These are phyloP conservation scores for Alternaria brassicae DNA, from an alignment of 2,329 filamentous ascomycete genomes.

Conservation along the genomic window DNA sequence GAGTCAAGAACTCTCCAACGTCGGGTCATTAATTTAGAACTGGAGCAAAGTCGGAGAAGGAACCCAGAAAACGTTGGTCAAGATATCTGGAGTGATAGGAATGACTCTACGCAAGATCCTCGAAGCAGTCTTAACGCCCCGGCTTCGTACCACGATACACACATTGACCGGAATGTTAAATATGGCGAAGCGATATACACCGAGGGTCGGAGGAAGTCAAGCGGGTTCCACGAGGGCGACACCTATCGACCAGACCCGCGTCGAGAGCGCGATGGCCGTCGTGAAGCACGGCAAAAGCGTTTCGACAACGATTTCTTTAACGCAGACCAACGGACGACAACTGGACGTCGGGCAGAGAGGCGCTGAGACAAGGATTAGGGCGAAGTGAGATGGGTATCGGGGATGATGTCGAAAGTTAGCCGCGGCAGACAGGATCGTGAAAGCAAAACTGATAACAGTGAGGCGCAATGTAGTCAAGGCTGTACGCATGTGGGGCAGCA, in stretches of 20 bases:
- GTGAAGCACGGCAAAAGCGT: neutral
- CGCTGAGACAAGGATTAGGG: neutral
- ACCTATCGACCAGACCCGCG: neutral
- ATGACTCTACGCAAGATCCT: neutral
- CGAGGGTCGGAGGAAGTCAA: neutral
- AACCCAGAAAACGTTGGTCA: neutral
- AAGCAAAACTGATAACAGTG: too few relatives aligned
- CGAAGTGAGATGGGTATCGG: neutral
- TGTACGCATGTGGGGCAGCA: too few relatives aligned
- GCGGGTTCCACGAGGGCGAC: neutral
- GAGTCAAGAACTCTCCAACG: neutral
- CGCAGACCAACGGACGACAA: neutral
- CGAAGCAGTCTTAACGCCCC: neutral
- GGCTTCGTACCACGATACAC: neutral
- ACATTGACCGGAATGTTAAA: neutral
- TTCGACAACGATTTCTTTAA: neutral
- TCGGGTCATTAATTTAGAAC: neutral
- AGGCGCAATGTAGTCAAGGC: too few relatives aligned
- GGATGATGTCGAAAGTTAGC: neutral
- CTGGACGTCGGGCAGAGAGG: neutral
- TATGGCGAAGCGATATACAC: neutral
- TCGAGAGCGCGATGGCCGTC: neutral
- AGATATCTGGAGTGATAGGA: neutral
- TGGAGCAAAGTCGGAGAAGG: neutral
- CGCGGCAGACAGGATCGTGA: too few relatives aligned